phyloP scores from a whole-genome alignment of 495 filamentous ascomycete genomes.

The Penicillium verhagenii region DNA sequence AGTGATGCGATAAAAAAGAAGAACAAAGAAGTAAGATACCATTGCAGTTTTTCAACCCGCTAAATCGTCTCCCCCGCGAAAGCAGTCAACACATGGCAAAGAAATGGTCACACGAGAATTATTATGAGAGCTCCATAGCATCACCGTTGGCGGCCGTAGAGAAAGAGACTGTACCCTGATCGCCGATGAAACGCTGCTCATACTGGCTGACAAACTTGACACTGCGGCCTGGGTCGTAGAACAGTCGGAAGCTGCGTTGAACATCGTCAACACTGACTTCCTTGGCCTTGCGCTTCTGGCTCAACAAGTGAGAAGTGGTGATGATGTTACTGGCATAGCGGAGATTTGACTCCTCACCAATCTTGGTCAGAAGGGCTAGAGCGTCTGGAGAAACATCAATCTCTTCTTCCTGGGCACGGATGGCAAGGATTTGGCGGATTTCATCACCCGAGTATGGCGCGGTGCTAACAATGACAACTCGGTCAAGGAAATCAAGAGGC shows the following conservation, averaged over 20 bases:
- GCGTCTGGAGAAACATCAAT: constrained; percentile 87
- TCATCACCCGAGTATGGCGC: constrained; percentile 83
- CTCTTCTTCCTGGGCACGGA: constrained; percentile 93
- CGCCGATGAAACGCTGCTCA: constrained; percentile 89
- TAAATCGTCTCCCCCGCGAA: constrained; percentile 15
- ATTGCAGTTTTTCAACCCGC: constrained; percentile 21
- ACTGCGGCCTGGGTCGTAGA: constrained; percentile 85
- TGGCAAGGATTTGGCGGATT: constrained; percentile 83
- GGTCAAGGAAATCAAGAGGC: constrained; percentile 93
- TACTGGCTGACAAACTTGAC: constrained; percentile 87
- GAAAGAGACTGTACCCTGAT: constrained; percentile 76
- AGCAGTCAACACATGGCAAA: constrained; percentile 21
- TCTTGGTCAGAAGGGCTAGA: constrained; percentile 87
- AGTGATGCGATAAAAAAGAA: constrained; percentile 35
- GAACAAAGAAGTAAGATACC: constrained; percentile 18
- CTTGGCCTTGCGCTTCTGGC: constrained; percentile 73
- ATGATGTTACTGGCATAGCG: constrained; percentile 95
- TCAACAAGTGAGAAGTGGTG: constrained; percentile 82
- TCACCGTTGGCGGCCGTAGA: constrained; percentile 67
- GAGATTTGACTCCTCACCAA: constrained; percentile 88
- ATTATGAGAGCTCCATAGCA: constrained; percentile 78
- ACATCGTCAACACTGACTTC: constrained; percentile 87
- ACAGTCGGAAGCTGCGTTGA: constrained; percentile 86
- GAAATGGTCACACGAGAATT: constrained; percentile 23
- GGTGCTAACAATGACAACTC: constrained; percentile 94